Conservation (phyloP, 2,329 filamentous ascomycete genomes). For the Lasiodiplodia theobromae region DNA sequence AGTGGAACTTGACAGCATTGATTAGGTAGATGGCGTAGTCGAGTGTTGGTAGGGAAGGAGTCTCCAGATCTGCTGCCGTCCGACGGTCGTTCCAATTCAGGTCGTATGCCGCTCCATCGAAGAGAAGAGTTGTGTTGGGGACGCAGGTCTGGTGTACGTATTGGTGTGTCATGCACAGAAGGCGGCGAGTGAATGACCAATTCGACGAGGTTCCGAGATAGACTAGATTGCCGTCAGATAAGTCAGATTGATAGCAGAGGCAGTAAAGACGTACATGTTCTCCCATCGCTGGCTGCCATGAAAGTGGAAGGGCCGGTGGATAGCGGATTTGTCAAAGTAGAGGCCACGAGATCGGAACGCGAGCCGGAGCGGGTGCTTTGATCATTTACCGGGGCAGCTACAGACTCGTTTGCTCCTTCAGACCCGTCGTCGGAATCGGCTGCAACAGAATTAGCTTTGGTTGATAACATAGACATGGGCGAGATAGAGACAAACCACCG, state of each 20-base stretch:
- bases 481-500: background rate
- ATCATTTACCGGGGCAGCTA: background rate
- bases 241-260: no score
- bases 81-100: conserved; percentile 58
- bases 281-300: conserved; percentile 36
- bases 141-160: conserved; percentile 53
- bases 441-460: background rate
- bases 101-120: conserved; percentile 61
- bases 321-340: conserved; percentile 39
- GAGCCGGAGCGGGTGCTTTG: background rate
- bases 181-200: conserved; percentile 61
- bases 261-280: background rate
- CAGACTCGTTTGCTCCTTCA: conserved; percentile 30
- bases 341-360: conserved; percentile 30
- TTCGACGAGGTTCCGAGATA: conserved; percentile 65
- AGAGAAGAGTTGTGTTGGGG: conserved; percentile 55
- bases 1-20: conserved; percentile 65
- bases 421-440: conserved; percentile 9
- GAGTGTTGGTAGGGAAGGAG: conserved; percentile 55
- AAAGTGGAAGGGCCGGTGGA: conserved; percentile 39
- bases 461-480: background rate
- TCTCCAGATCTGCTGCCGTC: conserved; percentile 40
- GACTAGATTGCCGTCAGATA: conserved; percentile 40
- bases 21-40: conserved; percentile 62
- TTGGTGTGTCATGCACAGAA: conserved; percentile 59